These are phyloP conservation scores for Trichoderma lentiforme DNA, from an alignment of 2,329 filamentous ascomycete species.

Conservation along the genomic window DNA sequence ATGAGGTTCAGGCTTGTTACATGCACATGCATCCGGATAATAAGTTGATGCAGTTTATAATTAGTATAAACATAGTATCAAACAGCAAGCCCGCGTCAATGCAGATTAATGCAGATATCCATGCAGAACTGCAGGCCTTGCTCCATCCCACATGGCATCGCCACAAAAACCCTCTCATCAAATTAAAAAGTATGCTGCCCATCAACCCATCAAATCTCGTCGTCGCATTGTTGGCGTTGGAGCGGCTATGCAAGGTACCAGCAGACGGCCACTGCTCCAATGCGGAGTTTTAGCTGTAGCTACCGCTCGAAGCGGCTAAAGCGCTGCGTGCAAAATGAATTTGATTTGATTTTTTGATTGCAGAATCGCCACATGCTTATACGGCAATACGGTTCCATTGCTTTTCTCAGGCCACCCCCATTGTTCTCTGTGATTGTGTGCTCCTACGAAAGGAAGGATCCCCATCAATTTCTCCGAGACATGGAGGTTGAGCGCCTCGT, in stretches of 20 bases:
- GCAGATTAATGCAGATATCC: neutral
- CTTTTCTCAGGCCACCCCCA: neutral
- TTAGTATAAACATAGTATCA: neutral
- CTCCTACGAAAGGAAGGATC: neutral
- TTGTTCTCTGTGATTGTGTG: neutral
- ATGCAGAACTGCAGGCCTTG: neutral
- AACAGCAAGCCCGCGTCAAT: neutral
- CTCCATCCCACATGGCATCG: neutral
- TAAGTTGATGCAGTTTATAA: neutral
- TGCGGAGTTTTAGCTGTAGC: neutral
- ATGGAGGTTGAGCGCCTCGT: neutral
- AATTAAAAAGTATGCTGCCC: neutral
- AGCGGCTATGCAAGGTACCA: constrained; percentile 16
- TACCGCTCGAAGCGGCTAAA: neutral
- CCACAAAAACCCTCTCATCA: neutral
- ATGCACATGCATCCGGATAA: neutral
- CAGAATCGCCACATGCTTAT: neutral
- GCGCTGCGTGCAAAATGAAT: neutral
- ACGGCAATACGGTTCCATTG: neutral
- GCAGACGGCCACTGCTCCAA: neutral
- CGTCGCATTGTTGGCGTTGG: constrained; percentile 3
- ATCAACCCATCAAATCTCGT: neutral
- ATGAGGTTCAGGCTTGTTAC: neutral
- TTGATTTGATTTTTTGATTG: neutral
- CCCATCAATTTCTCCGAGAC: neutral